phyloP scores from a whole-genome alignment of 768 basidiomycete species.

The Chiua virens region DNA sequence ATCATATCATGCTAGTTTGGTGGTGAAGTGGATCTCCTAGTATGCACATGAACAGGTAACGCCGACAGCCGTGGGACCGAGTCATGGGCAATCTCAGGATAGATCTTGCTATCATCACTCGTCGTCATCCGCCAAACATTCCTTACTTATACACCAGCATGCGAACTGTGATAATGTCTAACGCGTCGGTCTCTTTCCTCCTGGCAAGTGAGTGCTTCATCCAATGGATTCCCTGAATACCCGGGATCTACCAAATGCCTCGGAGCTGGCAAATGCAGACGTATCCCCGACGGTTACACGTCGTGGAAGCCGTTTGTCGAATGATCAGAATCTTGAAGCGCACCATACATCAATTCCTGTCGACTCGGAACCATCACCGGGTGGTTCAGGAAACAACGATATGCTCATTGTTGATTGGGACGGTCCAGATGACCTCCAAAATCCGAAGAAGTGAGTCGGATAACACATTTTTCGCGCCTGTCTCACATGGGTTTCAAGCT shows the following conservation, averaged over 20 bases:
- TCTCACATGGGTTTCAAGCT: conserved; percentile 37
- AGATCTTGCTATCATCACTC: too few species aligned
- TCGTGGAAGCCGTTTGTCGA: not conserved
- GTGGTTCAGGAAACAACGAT: not conserved
- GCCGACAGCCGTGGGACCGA: too few species aligned
- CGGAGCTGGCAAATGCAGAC: not conserved
- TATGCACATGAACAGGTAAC: too few species aligned
- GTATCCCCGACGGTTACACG: conserved; percentile 12
- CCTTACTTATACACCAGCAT: too few species aligned
- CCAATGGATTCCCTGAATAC: not conserved
- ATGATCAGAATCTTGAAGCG: too few species aligned
- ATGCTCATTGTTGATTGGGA: conserved; percentile 58
- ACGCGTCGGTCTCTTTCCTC: not conserved
- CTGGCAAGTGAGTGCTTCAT: not conserved
- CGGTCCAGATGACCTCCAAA: conserved; percentile 55
- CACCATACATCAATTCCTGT: not conserved
- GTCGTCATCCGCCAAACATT: too few species aligned
- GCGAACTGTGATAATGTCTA: too few species aligned
- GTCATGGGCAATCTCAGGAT: too few species aligned
- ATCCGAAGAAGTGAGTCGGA: conserved; percentile 54
- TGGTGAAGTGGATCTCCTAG: too few species aligned
- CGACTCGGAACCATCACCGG: not conserved
- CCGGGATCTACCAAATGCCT: not conserved
- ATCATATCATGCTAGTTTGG: too few species aligned
- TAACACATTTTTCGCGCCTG: not conserved